Evolutionary conservation across 228 moss, liverwort and hornwort genomes (phyloP).

Genomic region (Sphagnum fallax): DNA sequence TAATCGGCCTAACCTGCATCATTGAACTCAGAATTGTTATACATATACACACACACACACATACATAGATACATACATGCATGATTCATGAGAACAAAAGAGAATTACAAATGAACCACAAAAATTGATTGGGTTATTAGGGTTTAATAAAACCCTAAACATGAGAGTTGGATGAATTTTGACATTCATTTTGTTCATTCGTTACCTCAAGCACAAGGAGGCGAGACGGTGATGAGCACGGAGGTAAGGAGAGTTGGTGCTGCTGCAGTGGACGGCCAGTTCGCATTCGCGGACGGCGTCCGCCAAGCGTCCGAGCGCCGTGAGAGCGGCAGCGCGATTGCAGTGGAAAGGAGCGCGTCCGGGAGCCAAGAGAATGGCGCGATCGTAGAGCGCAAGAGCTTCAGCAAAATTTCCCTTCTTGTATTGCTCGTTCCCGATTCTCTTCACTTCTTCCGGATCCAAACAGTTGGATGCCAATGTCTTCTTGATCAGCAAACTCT

Average conservation of each 20-base stretch:
- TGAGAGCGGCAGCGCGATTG: conserved; percentile 85
- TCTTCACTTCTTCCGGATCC: conserved; percentile 79
- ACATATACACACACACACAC: neutral
- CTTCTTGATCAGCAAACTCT: conserved; percentile 42
- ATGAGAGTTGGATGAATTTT: too few species aligned
- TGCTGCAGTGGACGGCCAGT: conserved; percentile 34
- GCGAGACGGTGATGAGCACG: conserved; percentile 79
- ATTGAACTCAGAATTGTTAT: neutral
- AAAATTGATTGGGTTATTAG: too few species aligned
- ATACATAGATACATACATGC: neutral
- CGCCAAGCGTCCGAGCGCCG: conserved; percentile 60
- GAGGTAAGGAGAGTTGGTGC: conserved; percentile 53
- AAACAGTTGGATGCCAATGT: conserved; percentile 34
- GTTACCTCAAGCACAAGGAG: conserved; percentile 51
- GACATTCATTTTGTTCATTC: neutral
- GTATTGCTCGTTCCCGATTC: conserved; percentile 79
- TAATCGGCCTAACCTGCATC: conserved; percentile 57
- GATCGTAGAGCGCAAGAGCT: conserved; percentile 73
- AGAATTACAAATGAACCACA: neutral
- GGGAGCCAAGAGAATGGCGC: conserved; percentile 69
- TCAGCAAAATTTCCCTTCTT: conserved; percentile 81
- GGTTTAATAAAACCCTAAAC: too few species aligned
- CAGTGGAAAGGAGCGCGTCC: conserved; percentile 71
- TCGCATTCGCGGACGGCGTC: conserved; percentile 88
- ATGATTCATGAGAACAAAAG: neutral